These are phyloP conservation scores for Dendryphion nanum DNA, from an alignment of 2,329 filamentous ascomycete species.

Conservation along the genomic window DNA sequence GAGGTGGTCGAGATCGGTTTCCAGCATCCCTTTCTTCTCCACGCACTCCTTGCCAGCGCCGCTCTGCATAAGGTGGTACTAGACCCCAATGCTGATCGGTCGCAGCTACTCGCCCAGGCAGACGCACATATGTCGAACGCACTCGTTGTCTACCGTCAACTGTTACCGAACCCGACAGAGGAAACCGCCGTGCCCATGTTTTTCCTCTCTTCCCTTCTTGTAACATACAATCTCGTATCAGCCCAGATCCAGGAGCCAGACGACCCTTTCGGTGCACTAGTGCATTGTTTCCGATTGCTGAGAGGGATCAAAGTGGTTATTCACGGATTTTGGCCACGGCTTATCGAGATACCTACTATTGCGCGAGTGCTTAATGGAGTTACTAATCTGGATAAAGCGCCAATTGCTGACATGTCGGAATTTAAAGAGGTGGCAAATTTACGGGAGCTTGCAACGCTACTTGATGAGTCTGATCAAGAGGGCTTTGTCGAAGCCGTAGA, in stretches of 20 bases:
- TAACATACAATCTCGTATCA: conserved; percentile 6
- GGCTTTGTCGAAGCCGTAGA: conserved; percentile 21
- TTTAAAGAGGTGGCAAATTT: conserved; percentile 23
- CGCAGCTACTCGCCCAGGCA: conserved; percentile 2
- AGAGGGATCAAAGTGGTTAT: conserved; percentile 6
- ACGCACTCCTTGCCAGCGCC: conserved; percentile 40
- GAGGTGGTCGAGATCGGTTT: conserved; percentile 28
- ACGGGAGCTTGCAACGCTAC: conserved; percentile 17
- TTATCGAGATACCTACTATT: conserved; percentile 13
- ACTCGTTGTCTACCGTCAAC: conserved; percentile 1
- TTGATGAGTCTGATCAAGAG: conserved; percentile 14
- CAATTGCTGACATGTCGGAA: too few species aligned
- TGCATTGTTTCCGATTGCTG: conserved; percentile 7
- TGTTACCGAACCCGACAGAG: conserved; percentile 2
- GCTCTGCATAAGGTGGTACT: conserved; percentile 30
- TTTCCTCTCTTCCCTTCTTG: conserved; percentile 2
- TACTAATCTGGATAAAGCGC: not conserved
- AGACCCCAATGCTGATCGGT: not conserved
- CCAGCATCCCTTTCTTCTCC: conserved; percentile 39
- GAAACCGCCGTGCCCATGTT: conserved; percentile 7
- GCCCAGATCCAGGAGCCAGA: conserved; percentile 5
- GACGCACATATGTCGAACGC: conserved; percentile 5
- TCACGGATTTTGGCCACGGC: conserved; percentile 2
- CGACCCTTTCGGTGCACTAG: conserved; percentile 3
- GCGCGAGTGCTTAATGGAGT: not conserved